phyloP scores from a whole-genome alignment of 2,329 filamentous ascomycete genomes.

The Sphaerulina musiva region DNA sequence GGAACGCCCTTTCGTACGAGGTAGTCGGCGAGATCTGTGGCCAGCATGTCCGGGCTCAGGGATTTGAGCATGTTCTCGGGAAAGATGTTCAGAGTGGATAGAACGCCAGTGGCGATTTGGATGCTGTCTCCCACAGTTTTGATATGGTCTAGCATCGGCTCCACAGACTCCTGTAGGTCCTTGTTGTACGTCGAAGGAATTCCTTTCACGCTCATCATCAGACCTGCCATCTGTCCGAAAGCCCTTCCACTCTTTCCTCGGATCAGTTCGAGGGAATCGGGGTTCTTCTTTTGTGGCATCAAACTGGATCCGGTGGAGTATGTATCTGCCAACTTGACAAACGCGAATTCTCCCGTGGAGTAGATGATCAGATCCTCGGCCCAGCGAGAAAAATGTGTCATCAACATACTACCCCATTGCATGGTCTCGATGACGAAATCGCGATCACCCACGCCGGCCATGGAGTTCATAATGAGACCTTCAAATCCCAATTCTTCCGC shows the following conservation, averaged over 20 bases:
- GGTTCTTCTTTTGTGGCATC: slow-evolving; percentile 83
- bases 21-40: slow-evolving; percentile 61
- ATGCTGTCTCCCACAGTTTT: slow-evolving; percentile 76
- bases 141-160: slow-evolving; percentile 78
- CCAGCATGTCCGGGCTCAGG: slow-evolving; percentile 76
- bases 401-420: slow-evolving; percentile 71
- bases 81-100: slow-evolving; percentile 63
- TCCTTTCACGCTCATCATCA: slow-evolving; percentile 70
- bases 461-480: slow-evolving; percentile 66
- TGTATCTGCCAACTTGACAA: slow-evolving; percentile 68
- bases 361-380: slow-evolving; percentile 84
- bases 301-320: slow-evolving; percentile 71
- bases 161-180: slow-evolving; percentile 80
- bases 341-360: slow-evolving; percentile 67
- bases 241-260: slow-evolving; percentile 70
- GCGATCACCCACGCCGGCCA: slow-evolving; percentile 67
- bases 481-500: slow-evolving; percentile 76
- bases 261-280: slow-evolving; percentile 65
- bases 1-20: slow-evolving; percentile 62
- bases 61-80: slow-evolving; percentile 73
- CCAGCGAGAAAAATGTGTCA: slow-evolving; percentile 73
- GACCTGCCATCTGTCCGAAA: slow-evolving; percentile 74
- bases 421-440: slow-evolving; percentile 79
- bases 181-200: slow-evolving; percentile 84
- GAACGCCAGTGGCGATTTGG: slow-evolving; percentile 73